Conservation (phyloP, 768 basidiomycete genomes). For the Psilocybe sp. region DNA sequence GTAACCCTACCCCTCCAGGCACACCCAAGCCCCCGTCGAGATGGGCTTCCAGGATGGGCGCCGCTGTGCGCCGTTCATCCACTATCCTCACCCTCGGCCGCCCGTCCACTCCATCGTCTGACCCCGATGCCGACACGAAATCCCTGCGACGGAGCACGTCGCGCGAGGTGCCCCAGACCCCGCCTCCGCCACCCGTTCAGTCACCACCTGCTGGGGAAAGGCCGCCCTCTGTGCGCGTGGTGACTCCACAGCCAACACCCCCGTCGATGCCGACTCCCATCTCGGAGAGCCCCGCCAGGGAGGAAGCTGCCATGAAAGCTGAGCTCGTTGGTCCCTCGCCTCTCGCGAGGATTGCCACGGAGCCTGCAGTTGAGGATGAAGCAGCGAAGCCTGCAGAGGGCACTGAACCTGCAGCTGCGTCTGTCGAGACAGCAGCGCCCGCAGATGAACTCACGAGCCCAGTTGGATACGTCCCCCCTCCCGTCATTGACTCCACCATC, state of each 20-base stretch:
- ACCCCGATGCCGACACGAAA: conserved; percentile 24
- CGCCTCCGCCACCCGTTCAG: conserved; percentile 11
- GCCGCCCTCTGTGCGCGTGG: not conserved
- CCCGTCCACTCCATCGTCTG: conserved; percentile 26
- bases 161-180: conserved; percentile 15
- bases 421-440: conserved; percentile 4
- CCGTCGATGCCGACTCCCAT: conserved; percentile 55
- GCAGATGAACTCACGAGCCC: conserved; percentile 21
- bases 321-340: conserved; percentile 38
- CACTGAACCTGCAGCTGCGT: not conserved
- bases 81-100: conserved; percentile 44
- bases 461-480: conserved; percentile 35
- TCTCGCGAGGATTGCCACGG: conserved; percentile 26
- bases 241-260: conserved; percentile 13
- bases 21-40: conserved; percentile 32
- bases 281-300: conserved; percentile 64
- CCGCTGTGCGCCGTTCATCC: conserved; percentile 59
- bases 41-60: conserved; percentile 57
- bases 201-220: conserved; percentile 17
- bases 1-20: conserved; percentile 19
- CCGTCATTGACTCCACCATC: conserved; percentile 33
- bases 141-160: conserved; percentile 18
- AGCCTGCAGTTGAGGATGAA: conserved; percentile 14
- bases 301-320: conserved; percentile 37
- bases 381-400: not conserved